Evolutionary conservation across 768 basidiomycete species (phyloP), one percentile per base, ranked within the genome.

Genomic region (Naganishia vishniacii): DNA sequence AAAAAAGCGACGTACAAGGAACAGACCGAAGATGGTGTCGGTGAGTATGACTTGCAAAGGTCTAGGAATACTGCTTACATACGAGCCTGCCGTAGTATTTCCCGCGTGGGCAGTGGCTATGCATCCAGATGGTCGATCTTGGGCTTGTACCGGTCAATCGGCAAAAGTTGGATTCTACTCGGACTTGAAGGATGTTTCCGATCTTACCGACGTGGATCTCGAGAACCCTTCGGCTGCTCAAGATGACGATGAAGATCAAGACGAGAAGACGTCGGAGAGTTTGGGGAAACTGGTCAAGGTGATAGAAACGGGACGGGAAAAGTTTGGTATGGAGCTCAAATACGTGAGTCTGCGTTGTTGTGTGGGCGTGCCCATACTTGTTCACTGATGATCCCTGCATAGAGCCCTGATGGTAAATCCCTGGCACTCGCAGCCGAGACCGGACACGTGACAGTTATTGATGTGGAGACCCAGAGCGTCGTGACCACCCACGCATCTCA

Each of bases 371-470:
- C n/a, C n/a, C 48, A 81, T 79, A 16, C 82, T 90, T 60, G 86
- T 85, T 73, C 89, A 88, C n/a, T 84, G 86, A 1, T 80, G 83
- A 63, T 83, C 51, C 88, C 89, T 73, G 88, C 37, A 34, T 74
- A 94, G 92, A 92, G 89, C 70, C 91, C 92, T 15, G 89, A 94
- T 72, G 91, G 92, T 44, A 82, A 82, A 67, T 83, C 84, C 45
- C 78, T 97, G 48, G 92, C 89, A 16, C 81, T 94, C 68, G 84
- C 90, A 3, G 84, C 86, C 9, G 91, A 94, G 75, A 82, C 84
- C 0, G 92, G 92, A n/a, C 87, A 91, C 70, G 86, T 94, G 60
- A 89, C 84, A 75, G 80, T 97, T 46, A 87, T 92, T 67, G 91
- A 94, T 75, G 74, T 88, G 41, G 86, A 88, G 73, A 82, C 87